phyloP scores from a whole-genome alignment of 2,329 filamentous ascomycete genomes.

The Alternaria angustiovoidea region DNA sequence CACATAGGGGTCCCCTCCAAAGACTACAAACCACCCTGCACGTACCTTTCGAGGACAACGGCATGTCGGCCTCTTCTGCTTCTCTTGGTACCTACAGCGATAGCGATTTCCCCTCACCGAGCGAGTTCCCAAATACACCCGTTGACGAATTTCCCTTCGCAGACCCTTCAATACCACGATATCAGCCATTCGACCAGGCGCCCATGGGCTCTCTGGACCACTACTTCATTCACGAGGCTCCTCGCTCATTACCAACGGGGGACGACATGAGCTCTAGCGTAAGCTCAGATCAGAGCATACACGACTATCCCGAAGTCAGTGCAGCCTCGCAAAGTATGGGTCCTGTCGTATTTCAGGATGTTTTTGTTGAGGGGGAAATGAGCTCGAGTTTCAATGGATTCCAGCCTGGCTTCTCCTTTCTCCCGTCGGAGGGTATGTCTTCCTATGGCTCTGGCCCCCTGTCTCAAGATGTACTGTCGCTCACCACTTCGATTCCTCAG shows the following conservation, averaged over 20 bases:
- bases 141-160: constrained; percentile 54
- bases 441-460: constrained; percentile 50
- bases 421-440: constrained; percentile 53
- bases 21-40: constrained; percentile 54
- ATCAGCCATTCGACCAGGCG: constrained; percentile 45
- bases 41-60: constrained; percentile 52
- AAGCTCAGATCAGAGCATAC: constrained; percentile 56
- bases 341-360: constrained; percentile 48
- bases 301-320: constrained; percentile 54
- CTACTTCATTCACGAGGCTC: constrained; percentile 46
- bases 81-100: constrained; percentile 58
- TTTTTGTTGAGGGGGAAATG: constrained; percentile 51
- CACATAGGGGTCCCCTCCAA: constrained; percentile 52
- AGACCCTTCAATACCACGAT: constrained; percentile 51
- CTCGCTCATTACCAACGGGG: constrained; percentile 47
- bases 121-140: constrained; percentile 58
- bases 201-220: constrained; percentile 51
- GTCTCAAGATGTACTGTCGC: constrained; percentile 49
- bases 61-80: constrained; percentile 55
- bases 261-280: constrained; percentile 57
- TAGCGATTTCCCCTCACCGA: constrained; percentile 57
- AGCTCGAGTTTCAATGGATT: constrained; percentile 49
- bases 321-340: constrained; percentile 47
- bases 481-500: constrained; percentile 53
- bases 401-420: constrained; percentile 51